Base-by-base conservation (phyloP, 2,329 filamentous ascomycete species). In the Penicillium nordicum region DNA sequence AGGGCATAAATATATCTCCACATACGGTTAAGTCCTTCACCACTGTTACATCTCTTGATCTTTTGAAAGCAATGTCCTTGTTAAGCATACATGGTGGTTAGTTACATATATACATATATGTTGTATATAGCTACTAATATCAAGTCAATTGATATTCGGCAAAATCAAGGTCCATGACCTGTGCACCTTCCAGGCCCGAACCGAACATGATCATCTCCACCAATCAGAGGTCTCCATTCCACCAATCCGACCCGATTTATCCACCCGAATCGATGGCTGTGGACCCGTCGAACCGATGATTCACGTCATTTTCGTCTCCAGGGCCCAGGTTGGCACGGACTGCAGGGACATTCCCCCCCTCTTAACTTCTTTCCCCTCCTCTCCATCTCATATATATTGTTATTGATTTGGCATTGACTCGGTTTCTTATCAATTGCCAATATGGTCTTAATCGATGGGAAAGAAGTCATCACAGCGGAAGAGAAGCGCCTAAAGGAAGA, bases 361-460 rank as follows among this genome's bases (percentile, higher is more conserved):
- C 16, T 32, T 32, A 14, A 32, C 11, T 32, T 32, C 11, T 32
- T 32, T 12, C 11, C 30, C 47, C 36, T 42, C 16, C 25, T 42
- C 32, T 42, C 44, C 23, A 3, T 52, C 27, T 32, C 2, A 32
- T 11, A n/a, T 18, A n/a, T 27, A 6, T 23, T 50, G 34, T 32
- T 34, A 21, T 3, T 3, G 3, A 21, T 43, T 9, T 48, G 18
- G n/a, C 2, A 38, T 36, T 36, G 5, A 51, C 11, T 23, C 12
- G 10, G 27, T 14, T 18, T 21, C 32, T 32, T 45, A 3, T 23
- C 46, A 53, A 55, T 62, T n/a, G 47, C 23, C 27, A 63, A 57
- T 62, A 97, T 97, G 93, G 92, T 96, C 72, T 83, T 95, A 70
- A 88, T 94, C 71, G 91, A 96, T 76, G 86, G 88, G 70, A 86